These are phyloP conservation scores for Gossypium davidsonii DNA, from an alignment of 441 rosid species.

Conservation along the genomic window DNA sequence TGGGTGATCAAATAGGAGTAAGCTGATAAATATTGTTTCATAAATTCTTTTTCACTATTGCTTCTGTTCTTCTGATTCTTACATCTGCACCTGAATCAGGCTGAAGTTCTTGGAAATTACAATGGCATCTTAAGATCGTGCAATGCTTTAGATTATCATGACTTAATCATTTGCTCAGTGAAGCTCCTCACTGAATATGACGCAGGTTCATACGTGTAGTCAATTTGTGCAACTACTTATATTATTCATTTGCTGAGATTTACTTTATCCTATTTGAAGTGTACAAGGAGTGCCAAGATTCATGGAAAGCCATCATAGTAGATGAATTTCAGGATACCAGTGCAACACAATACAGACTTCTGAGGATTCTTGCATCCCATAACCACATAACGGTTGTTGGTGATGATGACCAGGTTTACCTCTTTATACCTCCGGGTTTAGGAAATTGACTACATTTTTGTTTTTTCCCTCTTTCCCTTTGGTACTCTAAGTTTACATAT, in stretches of 20 bases:
- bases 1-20: constrained; percentile 81
- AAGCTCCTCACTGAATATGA: constrained; percentile 70
- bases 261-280: constrained; percentile 36
- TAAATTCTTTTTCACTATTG: constrained; percentile 15
- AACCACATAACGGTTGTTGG: constrained; percentile 73
- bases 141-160: constrained; percentile 94
- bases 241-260: constrained; percentile 19
- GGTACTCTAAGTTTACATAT: constrained; percentile 1
- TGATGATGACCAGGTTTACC: constrained; percentile 90
- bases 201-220: constrained; percentile 46
- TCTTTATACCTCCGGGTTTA: neutral
- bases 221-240: constrained; percentile 10
- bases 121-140: constrained; percentile 64
- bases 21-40: constrained; percentile 31
- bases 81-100: constrained; percentile 49
- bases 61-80: constrained; percentile 26
- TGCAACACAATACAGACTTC: constrained; percentile 77
- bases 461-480: neutral
- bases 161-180: constrained; percentile 77
- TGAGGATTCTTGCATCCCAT: constrained; percentile 70
- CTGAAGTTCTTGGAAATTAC: constrained; percentile 65
- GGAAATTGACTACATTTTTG: neutral
- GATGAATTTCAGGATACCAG: constrained; percentile 99
- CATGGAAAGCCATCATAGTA: constrained; percentile 77
- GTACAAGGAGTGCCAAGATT: constrained; percentile 62